phyloP scores from a whole-genome alignment of 2,329 filamentous ascomycete genomes.

The Atkinsonella hypoxylon region DNA sequence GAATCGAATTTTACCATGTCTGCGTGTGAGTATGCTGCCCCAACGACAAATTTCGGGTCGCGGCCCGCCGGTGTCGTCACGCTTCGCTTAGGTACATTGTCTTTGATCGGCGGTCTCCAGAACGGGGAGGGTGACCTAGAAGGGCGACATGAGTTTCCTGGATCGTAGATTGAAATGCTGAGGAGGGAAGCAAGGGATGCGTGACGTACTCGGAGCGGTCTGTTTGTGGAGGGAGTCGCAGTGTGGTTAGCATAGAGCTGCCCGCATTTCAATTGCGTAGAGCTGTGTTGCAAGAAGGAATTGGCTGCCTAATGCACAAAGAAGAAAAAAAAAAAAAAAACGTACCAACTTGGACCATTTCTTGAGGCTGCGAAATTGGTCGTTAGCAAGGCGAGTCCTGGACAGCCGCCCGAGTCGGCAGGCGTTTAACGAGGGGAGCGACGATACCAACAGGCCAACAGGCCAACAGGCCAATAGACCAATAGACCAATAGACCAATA shows the following conservation, averaged over 20 bases:
- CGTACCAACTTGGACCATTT: constrained; percentile 99
- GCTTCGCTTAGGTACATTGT: constrained; percentile 39
- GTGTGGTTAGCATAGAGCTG: background rate
- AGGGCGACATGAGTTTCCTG: constrained; percentile 12
- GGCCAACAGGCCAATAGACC: too few relatives aligned
- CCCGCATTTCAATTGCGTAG: background rate
- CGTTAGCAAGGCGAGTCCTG: constrained; percentile 19
- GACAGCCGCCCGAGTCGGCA: constrained; percentile 1
- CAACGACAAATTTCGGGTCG: constrained; percentile 67
- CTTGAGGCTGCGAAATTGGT: constrained; percentile 46
- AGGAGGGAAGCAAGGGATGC: background rate
- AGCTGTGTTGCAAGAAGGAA: background rate
- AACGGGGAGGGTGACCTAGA: constrained; percentile 75
- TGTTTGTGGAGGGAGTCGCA: constrained; percentile 18
- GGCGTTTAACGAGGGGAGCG: background rate
- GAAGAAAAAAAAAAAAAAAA: constrained; percentile 9
- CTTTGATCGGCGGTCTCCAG: constrained; percentile 56
- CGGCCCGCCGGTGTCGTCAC: constrained; percentile 27
- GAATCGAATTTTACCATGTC: constrained; percentile 84
- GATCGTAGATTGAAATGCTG: constrained; percentile 10
- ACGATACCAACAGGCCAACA: background rate
- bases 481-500: too few relatives aligned
- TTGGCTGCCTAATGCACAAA: background rate
- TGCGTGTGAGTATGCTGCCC: constrained; percentile 91
- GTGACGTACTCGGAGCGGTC: constrained; percentile 51